Evolutionary conservation across 306 rosid genomes (phyloP), one percentile per base, ranked within the genome.

Genomic region (Castanea sativa): DNA sequence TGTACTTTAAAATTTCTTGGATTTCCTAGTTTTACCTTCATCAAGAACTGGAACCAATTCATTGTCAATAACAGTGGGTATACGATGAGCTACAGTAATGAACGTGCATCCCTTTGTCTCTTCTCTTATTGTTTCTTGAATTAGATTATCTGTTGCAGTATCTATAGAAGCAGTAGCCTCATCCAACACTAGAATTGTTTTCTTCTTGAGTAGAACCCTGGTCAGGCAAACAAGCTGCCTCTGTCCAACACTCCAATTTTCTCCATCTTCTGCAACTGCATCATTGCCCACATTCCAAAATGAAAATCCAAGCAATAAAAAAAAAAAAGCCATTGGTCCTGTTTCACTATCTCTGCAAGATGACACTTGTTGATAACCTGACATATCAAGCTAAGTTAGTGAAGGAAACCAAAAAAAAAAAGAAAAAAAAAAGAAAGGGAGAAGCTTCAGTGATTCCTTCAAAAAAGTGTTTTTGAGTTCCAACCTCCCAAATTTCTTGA

Each of bases 111-210:
- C 86, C 33, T 78, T 88, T 25, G 97, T 92, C 78, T 92, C 95
- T 76, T 90, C 85, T 38, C 90, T 87, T 12, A 94, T 87, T 38
- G 97, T 92, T 79, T 86, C 91, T 69, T 92, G 99, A 85, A 94
- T 92, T 74, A 90, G 83, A 71, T 81, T 85, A 71, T 94, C 99
- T 3, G 97, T 92, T 38, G 88, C 92, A 0, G 93, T 85, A 78
- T 94, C 99, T 5, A 94, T 91, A 60, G 99, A 92, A 45, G 99
- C 99, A 10, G 99, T 94, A 29, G 99, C 99, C 80, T 94, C 99
- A 61, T 94, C 99, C 61, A 94, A 87, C 35, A 92, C 97, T 59
- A 94, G 86, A 73, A 92, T 86, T 79, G 78, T 86, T 73, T 93
- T 86, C 76, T 86, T 94, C 87, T 91, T 92, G 51, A 94, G 77